These are phyloP conservation scores for Neophaeococcomyces aloes DNA, from an alignment of 2,329 filamentous ascomycete species.

Conservation along the genomic window DNA sequence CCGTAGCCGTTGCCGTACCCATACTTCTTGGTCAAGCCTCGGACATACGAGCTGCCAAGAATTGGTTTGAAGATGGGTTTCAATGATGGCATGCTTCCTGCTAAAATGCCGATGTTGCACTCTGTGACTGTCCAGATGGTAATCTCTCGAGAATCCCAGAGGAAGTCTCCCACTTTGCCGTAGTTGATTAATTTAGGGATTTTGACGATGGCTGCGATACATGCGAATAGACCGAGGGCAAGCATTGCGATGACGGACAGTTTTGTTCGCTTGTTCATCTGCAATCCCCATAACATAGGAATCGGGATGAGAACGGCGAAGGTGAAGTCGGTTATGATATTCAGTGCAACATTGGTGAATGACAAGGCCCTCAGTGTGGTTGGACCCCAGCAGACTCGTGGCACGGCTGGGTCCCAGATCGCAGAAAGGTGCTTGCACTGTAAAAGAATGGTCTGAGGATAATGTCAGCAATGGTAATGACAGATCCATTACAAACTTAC, in stretches of 20 bases:
- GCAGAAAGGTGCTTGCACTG: slow-evolving; percentile 40
- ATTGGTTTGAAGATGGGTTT: slow-evolving; percentile 25
- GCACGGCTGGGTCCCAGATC: slow-evolving; percentile 35
- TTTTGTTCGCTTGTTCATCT: slow-evolving; percentile 31
- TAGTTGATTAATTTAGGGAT: slow-evolving; percentile 31
- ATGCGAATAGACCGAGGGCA: slow-evolving; percentile 37
- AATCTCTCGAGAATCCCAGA: slow-evolving; percentile 39
- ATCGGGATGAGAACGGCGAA: slow-evolving; percentile 31
- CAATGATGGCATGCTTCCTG: slow-evolving; percentile 25
- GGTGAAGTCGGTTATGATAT: slow-evolving; percentile 33
- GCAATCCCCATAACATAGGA: slow-evolving; percentile 32
- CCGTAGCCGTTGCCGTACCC: no score
- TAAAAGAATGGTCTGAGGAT: slow-evolving; percentile 16
- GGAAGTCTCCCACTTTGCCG: slow-evolving; percentile 32
- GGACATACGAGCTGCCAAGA: slow-evolving; percentile 14
- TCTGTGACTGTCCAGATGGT: slow-evolving; percentile 39
- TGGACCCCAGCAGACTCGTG: slow-evolving; percentile 34
- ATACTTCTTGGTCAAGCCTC: background rate
- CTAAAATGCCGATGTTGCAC: slow-evolving; percentile 25
- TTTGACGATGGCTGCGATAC: slow-evolving; percentile 35
- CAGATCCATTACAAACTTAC: no score
- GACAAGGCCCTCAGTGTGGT: slow-evolving; percentile 33
- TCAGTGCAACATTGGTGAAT: slow-evolving; percentile 34
- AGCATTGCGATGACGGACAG: slow-evolving; percentile 30
- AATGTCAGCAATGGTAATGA: no score